Evolutionary conservation across 495 filamentous ascomycete genomes (phyloP), one percentile per base, ranked within the genome.

Genomic region (Mytilinidion resinicola): DNA sequence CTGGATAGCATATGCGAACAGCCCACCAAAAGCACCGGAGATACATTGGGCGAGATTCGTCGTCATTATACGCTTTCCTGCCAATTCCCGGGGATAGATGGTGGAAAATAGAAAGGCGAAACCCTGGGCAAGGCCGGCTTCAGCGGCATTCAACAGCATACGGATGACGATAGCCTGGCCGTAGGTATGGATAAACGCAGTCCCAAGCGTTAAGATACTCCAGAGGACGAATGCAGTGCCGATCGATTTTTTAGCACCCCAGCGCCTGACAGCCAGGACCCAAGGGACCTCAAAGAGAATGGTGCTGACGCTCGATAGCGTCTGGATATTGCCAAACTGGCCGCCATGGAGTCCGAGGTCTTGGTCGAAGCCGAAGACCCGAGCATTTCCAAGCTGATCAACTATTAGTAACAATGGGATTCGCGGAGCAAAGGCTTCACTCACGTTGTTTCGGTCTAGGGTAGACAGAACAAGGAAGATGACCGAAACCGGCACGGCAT

Each of bases 301-400:
- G 47, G 41, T 46, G 46, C 33, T 30, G 30, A 57, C 51, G 38
- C 17, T 46, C 25, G 46, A 64, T 0, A 72, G 64, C 2, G 69
- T 70, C 30, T 68, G 51, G 19, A 67, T 62, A 11, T 65, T 69
- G 41, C 69, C 68, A 54, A 67, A 70, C 50, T 72, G 50, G 2
- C 57, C 55, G 5, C 51, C 43, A 12, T 50, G 59, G 19, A 63
- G 49, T 15, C 50, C 41, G 39, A 72, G 51, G 6, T 68, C 54
- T 4, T 67, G 46, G 20, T 72, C 70, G 30, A 72, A 53, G 36
- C 60, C 59, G 46, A 70, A 70, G 0, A 65, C 61, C 0, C 59
- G 54, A 14, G 68, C 70, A 61, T 72, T 72, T 60, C 66, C 70
- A 21, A 72, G 37, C 53, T 55, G 6, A n/a, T 14, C 14, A 37